phyloP scores from a whole-genome alignment of 2,329 filamentous ascomycete species.

The Neocatenulostroma microsporum region DNA sequence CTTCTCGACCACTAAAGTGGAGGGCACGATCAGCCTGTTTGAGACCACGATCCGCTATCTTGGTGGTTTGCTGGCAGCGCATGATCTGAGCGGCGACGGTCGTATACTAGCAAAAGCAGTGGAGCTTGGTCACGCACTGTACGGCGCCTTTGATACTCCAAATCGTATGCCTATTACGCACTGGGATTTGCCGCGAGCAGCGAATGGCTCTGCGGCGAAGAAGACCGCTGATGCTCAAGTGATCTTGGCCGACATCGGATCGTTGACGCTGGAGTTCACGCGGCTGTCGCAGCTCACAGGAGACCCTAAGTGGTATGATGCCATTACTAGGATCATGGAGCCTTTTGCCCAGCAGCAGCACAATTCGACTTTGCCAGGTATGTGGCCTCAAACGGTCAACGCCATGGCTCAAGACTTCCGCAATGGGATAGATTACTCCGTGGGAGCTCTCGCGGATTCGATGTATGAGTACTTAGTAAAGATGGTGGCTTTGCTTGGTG shows the following conservation, averaged over 20 bases:
- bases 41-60: constrained; percentile 42
- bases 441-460: constrained; percentile 30
- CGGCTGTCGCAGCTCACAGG: constrained; percentile 38
- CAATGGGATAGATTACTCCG: constrained; percentile 29
- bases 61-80: constrained; percentile 30
- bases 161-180: constrained; percentile 39
- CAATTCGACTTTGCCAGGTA: constrained; percentile 36
- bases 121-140: constrained; percentile 37
- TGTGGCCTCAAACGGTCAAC: constrained; percentile 41
- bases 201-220: constrained; percentile 19
- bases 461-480: constrained; percentile 39
- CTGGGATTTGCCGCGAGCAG: constrained; percentile 36
- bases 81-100: constrained; percentile 22
- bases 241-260: constrained; percentile 40
- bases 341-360: constrained; percentile 35
- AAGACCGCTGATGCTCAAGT: constrained; percentile 36
- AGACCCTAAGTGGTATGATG: constrained; percentile 40
- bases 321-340: constrained; percentile 35
- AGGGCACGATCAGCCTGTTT: constrained; percentile 40
- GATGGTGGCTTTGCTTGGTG: constrained; percentile 40
- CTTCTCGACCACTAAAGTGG: constrained; percentile 32
- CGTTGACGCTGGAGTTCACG: constrained; percentile 41
- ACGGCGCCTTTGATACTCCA: constrained; percentile 41
- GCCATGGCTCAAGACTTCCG: constrained; percentile 34
- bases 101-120: constrained; percentile 29